phyloP scores from a whole-genome alignment of 495 filamentous ascomycete genomes.

The Recurvomyces mirabilis region DNA sequence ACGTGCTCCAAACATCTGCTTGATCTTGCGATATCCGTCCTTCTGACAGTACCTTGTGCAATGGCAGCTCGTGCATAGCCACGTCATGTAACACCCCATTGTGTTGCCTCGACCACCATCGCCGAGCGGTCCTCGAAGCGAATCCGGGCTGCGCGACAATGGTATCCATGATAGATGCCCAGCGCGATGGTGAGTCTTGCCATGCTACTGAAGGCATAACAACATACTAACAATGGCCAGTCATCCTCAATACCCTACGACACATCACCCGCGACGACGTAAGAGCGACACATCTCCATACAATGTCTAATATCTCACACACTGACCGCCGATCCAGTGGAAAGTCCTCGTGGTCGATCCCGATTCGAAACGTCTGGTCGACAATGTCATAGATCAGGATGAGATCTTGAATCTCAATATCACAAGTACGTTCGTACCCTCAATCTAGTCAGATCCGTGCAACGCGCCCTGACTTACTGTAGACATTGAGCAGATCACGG shows the following conservation, averaged over 20 bases:
- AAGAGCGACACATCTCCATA: constrained; percentile 17
- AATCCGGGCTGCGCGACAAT: constrained; percentile 23
- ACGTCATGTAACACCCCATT: no score
- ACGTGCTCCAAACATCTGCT: no score
- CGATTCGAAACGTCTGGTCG: constrained; percentile 63
- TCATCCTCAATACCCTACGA: constrained; percentile 49
- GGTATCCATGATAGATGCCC: constrained; percentile 33
- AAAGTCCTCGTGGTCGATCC: constrained; percentile 88
- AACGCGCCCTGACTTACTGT: constrained; percentile 28
- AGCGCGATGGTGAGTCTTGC: constrained; percentile 28
- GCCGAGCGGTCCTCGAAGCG: no score
- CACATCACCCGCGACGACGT: constrained; percentile 50
- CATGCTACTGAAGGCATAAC: neutral
- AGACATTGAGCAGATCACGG: constrained; percentile 90
- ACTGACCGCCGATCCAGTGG: constrained; percentile 53
- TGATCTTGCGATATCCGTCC: no score
- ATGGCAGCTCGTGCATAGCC: no score
- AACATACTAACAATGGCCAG: constrained; percentile 28
- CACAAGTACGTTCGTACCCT: constrained; percentile 54
- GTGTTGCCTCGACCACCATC: no score
- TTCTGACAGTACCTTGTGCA: no score
- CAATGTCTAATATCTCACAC: constrained; percentile 19
- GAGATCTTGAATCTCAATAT: constrained; percentile 92
- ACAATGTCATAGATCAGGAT: constrained; percentile 83
- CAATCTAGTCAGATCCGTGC: neutral